Evolutionary conservation across 768 basidiomycete species (phyloP).

Genomic region (Rhodotorula toruloides): DNA sequence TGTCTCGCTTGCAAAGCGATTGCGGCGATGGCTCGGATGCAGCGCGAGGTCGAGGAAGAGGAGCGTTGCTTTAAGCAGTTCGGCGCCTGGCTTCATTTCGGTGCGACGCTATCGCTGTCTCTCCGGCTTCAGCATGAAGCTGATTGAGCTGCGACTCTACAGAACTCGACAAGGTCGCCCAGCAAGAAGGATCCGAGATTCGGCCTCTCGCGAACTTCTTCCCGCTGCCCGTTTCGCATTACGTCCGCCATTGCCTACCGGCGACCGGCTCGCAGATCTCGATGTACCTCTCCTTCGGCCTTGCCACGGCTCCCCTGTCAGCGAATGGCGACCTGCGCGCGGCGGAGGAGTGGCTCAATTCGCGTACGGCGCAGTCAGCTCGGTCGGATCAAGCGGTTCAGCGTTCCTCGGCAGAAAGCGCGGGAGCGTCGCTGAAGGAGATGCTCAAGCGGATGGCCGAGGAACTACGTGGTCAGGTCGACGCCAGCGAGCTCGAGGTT

Average conservation of each 20-base stretch:
- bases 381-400: background rate
- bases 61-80: conserved; percentile 41
- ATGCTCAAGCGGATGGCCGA: too few relatives aligned
- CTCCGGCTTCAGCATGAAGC: background rate
- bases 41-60: conserved; percentile 39
- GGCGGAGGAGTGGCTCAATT: conserved; percentile 14
- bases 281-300: conserved; percentile 16
- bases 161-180: conserved; percentile 39
- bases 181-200: conserved; percentile 24
- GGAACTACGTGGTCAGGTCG: too few relatives aligned
- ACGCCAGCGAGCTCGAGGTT: too few relatives aligned
- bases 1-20: conserved; percentile 23
- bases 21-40: conserved; percentile 6
- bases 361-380: background rate
- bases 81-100: conserved; percentile 40
- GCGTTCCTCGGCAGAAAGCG: background rate
- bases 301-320: background rate
- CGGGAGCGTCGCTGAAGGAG: too few relatives aligned
- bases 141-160: background rate
- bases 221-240: conserved; percentile 26
- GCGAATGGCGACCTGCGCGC: background rate
- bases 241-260: conserved; percentile 18
- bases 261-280: background rate
- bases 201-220: conserved; percentile 24
- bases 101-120: conserved; percentile 16